phyloP scores from a whole-genome alignment of 2,329 filamentous ascomycete genomes.

The Cladosporium velox region DNA sequence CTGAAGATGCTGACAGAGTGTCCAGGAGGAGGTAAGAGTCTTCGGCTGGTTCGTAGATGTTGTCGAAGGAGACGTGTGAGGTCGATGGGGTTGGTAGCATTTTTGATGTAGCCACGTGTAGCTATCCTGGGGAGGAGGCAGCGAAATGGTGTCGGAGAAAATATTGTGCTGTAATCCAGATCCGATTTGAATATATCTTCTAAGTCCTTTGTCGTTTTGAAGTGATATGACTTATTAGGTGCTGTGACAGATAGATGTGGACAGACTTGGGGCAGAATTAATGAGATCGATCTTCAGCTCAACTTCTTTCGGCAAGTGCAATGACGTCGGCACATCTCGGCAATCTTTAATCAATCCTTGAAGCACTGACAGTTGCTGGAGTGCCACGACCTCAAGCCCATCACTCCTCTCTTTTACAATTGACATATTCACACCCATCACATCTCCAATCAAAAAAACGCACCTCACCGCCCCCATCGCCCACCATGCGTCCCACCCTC shows the following conservation, averaged over 20 bases:
- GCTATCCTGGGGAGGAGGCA: too few species aligned
- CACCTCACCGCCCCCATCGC: neutral
- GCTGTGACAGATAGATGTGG: neutral
- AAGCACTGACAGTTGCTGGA: neutral
- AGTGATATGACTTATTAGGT: too few species aligned
- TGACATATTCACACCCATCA: neutral
- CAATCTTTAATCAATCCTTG: neutral
- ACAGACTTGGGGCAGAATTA: neutral
- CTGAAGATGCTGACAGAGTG: slow-evolving; percentile 72
- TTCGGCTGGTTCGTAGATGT: slow-evolving; percentile 92
- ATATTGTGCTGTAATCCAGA: too few species aligned
- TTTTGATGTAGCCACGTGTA: neutral
- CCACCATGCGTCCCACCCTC: slow-evolving; percentile 30
- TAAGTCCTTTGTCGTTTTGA: too few species aligned
- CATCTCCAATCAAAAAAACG: neutral
- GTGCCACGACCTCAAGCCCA: neutral
- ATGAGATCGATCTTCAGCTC: slow-evolving; percentile 8
- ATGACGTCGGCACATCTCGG: slow-evolving; percentile 19
- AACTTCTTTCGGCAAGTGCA: slow-evolving; percentile 8
- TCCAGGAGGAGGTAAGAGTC: slow-evolving; percentile 94
- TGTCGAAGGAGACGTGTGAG: slow-evolving; percentile 82
- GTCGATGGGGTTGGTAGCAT: slow-evolving; percentile 96
- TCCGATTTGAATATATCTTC: too few species aligned
- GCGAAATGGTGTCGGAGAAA: too few species aligned
- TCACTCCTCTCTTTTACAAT: neutral